phyloP scores from a whole-genome alignment of 2,329 filamentous ascomycete species.

The Clonostachys solani region DNA sequence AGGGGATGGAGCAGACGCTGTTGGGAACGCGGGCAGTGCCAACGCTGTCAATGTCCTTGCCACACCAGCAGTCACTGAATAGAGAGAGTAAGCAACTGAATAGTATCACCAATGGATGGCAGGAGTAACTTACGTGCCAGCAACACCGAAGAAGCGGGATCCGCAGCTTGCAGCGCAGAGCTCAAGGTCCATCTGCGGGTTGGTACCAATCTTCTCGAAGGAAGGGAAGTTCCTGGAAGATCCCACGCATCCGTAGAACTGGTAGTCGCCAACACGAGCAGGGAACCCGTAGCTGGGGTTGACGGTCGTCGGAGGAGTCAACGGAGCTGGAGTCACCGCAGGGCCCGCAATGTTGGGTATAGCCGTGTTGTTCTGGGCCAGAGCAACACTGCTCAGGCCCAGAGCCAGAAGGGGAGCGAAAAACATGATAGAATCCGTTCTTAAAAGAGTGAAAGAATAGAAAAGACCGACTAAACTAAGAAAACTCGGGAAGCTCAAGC shows the following conservation, averaged over 20 bases:
- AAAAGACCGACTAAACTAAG: neutral
- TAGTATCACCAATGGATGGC: neutral
- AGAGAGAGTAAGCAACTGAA: neutral
- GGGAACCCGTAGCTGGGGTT: conserved; percentile 5
- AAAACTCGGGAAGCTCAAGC: conserved; percentile 3
- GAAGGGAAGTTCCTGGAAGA: conserved; percentile 16
- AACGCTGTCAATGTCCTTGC: conserved; percentile 7
- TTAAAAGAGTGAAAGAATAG: conserved; percentile 3
- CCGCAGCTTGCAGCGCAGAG: conserved; percentile 16
- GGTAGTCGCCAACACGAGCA: conserved; percentile 5
- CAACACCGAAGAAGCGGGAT: conserved; percentile 15
- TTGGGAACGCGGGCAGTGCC: conserved; percentile 4
- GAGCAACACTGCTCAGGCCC: conserved; percentile 20
- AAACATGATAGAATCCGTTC: conserved; percentile 15
- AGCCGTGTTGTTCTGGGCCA: conserved; percentile 11
- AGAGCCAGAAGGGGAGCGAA: conserved; percentile 19
- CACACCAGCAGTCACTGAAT: conserved; percentile 15
- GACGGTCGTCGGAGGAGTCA: conserved; percentile 1
- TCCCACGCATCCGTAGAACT: conserved; percentile 17
- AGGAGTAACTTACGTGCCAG: conserved; percentile 10
- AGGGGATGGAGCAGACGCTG: conserved; percentile 6
- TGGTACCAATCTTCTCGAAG: conserved; percentile 11
- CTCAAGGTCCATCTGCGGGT: conserved; percentile 11
- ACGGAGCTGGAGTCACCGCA: neutral
- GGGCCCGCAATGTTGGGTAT: neutral